phyloP scores from a whole-genome alignment of 495 filamentous ascomycete species.

The Cenococcum geophilum region DNA sequence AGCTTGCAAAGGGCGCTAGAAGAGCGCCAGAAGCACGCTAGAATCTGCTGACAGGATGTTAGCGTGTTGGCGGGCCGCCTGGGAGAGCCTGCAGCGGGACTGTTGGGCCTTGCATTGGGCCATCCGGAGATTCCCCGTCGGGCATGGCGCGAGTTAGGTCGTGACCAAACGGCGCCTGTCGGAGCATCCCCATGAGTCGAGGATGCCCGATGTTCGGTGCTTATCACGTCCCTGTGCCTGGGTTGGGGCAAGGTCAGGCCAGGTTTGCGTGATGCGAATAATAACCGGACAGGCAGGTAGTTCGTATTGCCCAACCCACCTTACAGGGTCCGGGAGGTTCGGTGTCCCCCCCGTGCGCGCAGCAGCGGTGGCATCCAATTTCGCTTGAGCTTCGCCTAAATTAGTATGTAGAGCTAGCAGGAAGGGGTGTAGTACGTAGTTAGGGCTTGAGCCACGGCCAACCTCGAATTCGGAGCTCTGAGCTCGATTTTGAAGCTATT shows the following conservation, averaged over 20 bases:
- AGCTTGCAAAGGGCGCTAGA: neutral
- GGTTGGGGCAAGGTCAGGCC: neutral
- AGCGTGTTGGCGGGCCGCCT: too few relatives aligned
- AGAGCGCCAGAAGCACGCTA: neutral
- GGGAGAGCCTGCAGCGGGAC: neutral
- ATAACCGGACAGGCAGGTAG: too few relatives aligned
- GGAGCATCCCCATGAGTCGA: neutral
- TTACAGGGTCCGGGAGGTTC: too few relatives aligned
- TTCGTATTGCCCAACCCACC: too few relatives aligned
- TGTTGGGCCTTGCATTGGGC: neutral
- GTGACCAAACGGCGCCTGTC: neutral
- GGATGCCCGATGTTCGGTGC: neutral
- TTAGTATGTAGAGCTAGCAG: too few relatives aligned
- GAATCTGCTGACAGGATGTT: neutral
- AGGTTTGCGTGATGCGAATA: neutral
- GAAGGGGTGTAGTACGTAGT: too few relatives aligned
- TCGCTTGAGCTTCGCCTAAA: too few relatives aligned
- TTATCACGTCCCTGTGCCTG: neutral
- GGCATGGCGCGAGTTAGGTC: neutral
- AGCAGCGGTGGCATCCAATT: too few relatives aligned
- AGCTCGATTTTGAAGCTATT: too few relatives aligned
- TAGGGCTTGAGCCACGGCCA: too few relatives aligned
- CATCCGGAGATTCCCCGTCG: neutral
- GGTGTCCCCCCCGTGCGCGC: too few relatives aligned
- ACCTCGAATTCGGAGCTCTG: too few relatives aligned